phyloP scores from a whole-genome alignment of 306 rosid species.

The Acacia crassicarpa region DNA sequence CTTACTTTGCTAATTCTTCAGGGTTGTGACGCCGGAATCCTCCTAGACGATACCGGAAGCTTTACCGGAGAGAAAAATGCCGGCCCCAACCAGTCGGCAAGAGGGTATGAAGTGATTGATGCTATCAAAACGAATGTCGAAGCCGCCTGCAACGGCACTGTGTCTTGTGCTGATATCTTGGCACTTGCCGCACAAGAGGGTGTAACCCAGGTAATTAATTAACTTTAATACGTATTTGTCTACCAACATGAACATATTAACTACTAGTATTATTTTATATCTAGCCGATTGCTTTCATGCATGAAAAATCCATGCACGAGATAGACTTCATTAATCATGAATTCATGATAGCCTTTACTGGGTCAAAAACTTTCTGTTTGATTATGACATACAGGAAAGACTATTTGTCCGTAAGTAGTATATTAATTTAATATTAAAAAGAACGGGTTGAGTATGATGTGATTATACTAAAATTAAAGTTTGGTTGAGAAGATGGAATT shows the following conservation, averaged over 20 bases:
- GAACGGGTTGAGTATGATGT: neutral
- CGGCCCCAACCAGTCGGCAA: conserved; percentile 48
- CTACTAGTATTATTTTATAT: neutral
- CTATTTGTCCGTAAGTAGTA: neutral
- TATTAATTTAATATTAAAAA: neutral
- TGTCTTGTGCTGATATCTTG: conserved; percentile 85
- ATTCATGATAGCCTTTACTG: neutral
- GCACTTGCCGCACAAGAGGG: conserved; percentile 84
- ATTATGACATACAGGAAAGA: neutral
- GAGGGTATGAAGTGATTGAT: conserved; percentile 86
- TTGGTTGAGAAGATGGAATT: neutral
- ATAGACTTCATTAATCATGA: neutral
- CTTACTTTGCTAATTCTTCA: neutral
- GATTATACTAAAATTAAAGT: neutral
- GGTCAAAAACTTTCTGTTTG: neutral
- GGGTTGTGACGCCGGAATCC: conserved; percentile 79
- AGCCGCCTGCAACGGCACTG: conserved; percentile 63
- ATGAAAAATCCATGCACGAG: neutral
- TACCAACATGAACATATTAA: neutral
- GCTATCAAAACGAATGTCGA: conserved; percentile 65
- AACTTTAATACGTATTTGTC: neutral
- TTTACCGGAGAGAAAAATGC: conserved; percentile 78
- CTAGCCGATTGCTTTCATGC: neutral
- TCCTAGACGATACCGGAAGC: conserved; percentile 61
- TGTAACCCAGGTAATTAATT: conserved; percentile 36